Conservation (phyloP, 176 grass and related monocot species). For the Oryza longistaminata region DNA sequence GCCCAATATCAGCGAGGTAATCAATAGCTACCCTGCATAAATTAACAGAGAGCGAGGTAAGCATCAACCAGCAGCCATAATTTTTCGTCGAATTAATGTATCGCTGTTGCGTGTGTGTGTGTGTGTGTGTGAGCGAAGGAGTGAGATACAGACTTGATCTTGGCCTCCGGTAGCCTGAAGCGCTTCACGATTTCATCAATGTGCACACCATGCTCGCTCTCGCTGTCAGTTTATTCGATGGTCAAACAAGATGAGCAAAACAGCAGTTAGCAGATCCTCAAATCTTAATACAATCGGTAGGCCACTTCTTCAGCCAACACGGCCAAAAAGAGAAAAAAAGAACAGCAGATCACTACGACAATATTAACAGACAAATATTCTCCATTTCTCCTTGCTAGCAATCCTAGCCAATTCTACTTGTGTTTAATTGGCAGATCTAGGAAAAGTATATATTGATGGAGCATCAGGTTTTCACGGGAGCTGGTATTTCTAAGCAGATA, state of each 20-base stretch:
- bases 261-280: background rate
- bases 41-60: background rate
- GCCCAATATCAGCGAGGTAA: conserved; percentile 50
- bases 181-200: conserved; percentile 66
- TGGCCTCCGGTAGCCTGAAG: conserved; percentile 45
- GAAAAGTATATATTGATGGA: background rate
- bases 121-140: background rate
- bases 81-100: background rate
- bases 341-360: background rate
- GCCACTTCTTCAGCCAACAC: no score
- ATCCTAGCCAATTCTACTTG: background rate
- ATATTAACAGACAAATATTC: background rate
- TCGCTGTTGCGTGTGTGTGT: background rate
- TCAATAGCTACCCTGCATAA: conserved; percentile 66
- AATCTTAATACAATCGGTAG: no score
- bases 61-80: conserved; percentile 18
- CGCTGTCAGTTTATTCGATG: conserved; percentile 29
- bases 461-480: background rate
- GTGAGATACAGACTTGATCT: conserved; percentile 52
- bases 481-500: conserved; percentile 3
- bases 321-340: no score
- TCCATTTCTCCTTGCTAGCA: background rate
- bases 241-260: background rate
- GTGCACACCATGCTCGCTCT: conserved; percentile 83
- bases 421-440: background rate